Base-by-base conservation (phyloP, 306 rosid species). In the Medicago arabica region DNA sequence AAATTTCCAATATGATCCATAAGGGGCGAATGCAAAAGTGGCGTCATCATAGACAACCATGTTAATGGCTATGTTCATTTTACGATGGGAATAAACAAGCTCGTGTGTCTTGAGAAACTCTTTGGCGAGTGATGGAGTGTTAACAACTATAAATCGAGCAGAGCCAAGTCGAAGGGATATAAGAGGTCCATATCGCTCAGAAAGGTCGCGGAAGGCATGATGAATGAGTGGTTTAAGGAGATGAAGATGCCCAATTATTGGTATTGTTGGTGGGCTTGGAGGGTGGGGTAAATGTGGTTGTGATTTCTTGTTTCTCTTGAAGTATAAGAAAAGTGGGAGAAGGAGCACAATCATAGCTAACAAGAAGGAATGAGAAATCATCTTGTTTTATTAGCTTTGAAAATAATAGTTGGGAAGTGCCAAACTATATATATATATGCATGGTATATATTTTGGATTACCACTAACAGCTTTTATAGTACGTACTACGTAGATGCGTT, bases 21-120 rank as follows among this genome's bases (percentile, higher is more conserved):
- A 77, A 19, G 93, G 91, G 7, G 85, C 74, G 11, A 87, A 89
- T 16, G 89, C 86, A 6, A 86, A 76, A 3, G 89, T 76, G 2
- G 85, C 84, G 8, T 84, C 55, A 9, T 83, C 47, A 57, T 89
- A 79, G 7, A 86, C 77, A 2, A 89, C 78, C 34, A 17, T 51
- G 53, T 64, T 8, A 13, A 83, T 72, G n/a, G 81, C 88, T 0
- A 15, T 67, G 58, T 75, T 59, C 70, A 41, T 67, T 6, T 17
- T 15, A 1, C 78, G 88, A 1, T 81, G 72, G 8, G 75, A 58
- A 59, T 76, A 81, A 1, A 67, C 5, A 9, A 81, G 83, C 14
- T 87, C 89, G 6, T 87, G 57, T 14, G 67, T 53, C 7, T 83
- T 81, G 63, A 89, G 89, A 67, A 87, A 40, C 28, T 85, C 78